These are phyloP conservation scores for Arbutus unedo DNA, from an alignment of 148 eudicot genomes.

Conservation along the genomic window DNA sequence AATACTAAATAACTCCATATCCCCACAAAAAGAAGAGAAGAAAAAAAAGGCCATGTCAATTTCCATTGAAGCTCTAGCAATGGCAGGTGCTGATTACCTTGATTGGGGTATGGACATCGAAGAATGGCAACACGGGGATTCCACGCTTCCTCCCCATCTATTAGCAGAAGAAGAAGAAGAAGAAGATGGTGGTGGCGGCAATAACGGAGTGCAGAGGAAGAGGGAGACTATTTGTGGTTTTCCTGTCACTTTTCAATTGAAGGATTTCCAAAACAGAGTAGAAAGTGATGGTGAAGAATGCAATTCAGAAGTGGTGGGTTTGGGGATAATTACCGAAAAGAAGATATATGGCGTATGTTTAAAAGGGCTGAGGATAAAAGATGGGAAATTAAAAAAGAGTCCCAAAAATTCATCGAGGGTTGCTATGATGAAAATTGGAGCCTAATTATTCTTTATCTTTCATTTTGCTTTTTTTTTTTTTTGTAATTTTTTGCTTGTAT, in stretches of 20 bases:
- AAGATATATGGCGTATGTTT: no score
- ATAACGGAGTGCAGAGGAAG: neutral
- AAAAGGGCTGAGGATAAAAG: no score
- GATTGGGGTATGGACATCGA: neutral
- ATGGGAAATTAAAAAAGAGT: no score
- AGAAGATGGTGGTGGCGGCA: neutral
- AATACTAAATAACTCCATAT: neutral
- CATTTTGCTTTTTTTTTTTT: no score
- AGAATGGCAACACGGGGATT: neutral
- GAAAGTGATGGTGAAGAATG: no score
- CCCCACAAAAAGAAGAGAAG: neutral
- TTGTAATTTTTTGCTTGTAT: no score
- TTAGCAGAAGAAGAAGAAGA: neutral
- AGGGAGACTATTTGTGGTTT: neutral
- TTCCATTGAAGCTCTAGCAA: conserved; percentile 10
- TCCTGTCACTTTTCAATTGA: neutral
- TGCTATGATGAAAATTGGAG: no score
- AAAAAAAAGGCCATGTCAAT: neutral
- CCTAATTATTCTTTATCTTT: no score
- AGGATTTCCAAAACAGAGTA: neutral
- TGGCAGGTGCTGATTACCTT: neutral
- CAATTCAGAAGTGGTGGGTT: no score
- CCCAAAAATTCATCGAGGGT: no score
- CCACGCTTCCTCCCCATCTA: neutral
- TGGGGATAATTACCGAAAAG: no score